Percentiles rank a stretch among this genome's conserved stretches.
Conservation (phyloP, 2,329 filamentous ascomycete species). For the Arthrobotrys musiformis region DNA sequence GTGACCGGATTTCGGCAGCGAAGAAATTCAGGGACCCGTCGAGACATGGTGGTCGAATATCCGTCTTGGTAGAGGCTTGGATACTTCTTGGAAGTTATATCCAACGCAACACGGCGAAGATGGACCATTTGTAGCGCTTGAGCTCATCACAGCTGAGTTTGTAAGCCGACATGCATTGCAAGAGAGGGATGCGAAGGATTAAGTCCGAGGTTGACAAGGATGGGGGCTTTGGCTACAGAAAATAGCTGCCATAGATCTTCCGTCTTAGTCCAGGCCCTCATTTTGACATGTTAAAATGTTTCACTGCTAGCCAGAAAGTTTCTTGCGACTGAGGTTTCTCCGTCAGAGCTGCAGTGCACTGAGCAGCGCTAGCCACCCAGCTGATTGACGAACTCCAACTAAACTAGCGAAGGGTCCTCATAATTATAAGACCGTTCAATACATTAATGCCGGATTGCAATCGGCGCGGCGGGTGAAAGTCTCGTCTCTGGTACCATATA, state of each 20-base stretch:
- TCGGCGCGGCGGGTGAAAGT: too few relatives aligned
- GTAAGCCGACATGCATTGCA: too few relatives aligned
- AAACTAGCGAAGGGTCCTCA: too few relatives aligned
- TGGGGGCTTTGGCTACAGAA: not conserved
- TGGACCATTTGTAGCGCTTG: not conserved
- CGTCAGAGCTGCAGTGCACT: slow-evolving; percentile 8
- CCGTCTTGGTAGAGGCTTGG: slow-evolving; percentile 47
- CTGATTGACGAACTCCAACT: too few relatives aligned
- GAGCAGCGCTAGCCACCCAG: too few relatives aligned
- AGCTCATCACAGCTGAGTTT: not conserved
- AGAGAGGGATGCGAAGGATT: not conserved
- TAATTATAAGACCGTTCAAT: too few relatives aligned
- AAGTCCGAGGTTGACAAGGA: slow-evolving; percentile 3
- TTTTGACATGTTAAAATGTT: too few relatives aligned
- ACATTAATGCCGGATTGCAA: too few relatives aligned
- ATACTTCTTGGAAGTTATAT: slow-evolving; percentile 7
- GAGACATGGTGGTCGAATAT: slow-evolving; percentile 8
- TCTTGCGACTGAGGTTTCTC: slow-evolving; percentile 31
- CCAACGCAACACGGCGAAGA: slow-evolving; percentile 23
- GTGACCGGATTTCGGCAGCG: slow-evolving; percentile 46
- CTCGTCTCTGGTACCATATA: too few relatives aligned
- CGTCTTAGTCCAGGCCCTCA: slow-evolving; percentile 40
- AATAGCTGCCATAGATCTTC: slow-evolving; percentile 38
- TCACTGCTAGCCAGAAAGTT: not conserved
- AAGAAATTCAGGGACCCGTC: not conserved